Conservation (phyloP, 2,329 filamentous ascomycete species). For the Penicillium vulpinum region DNA sequence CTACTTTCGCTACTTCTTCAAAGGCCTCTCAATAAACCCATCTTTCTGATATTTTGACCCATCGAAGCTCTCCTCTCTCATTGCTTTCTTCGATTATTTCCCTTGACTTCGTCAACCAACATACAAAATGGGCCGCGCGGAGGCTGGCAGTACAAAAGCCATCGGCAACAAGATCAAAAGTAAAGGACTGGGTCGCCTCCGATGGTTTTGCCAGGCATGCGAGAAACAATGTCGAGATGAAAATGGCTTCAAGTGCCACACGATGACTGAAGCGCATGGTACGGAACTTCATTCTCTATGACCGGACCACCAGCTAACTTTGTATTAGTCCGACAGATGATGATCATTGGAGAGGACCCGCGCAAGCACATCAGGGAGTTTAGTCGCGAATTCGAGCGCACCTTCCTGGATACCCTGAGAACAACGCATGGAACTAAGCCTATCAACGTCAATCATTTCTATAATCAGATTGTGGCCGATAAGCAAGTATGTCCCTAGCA, state of each 20-base stretch:
- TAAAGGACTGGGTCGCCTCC: constrained; percentile 67
- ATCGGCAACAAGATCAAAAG: constrained; percentile 88
- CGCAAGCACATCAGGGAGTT: constrained; percentile 81
- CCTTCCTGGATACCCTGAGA: constrained; percentile 74
- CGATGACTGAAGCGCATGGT: constrained; percentile 29
- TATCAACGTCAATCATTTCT: constrained; percentile 88
- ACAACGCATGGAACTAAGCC: constrained; percentile 90
- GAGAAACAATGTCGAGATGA: constrained; percentile 66
- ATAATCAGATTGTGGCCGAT: constrained; percentile 87
- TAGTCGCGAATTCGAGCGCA: constrained; percentile 74
- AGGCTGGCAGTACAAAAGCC: constrained; percentile 87
- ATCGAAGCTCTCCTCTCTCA: neutral
- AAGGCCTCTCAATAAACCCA: neutral
- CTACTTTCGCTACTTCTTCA: neutral
- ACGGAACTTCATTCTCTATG: neutral
- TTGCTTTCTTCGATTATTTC: neutral
- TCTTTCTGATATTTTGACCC: neutral
- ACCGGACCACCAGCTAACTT: neutral
- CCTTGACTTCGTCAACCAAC: neutral
- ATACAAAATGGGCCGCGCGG: constrained; percentile 80
- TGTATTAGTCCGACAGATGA: constrained; percentile 71
- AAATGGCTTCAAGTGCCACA: constrained; percentile 88
- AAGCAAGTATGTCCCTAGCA: constrained; percentile 4
- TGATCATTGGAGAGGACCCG: constrained; percentile 82
- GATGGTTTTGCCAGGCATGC: constrained; percentile 91